Conservation (phyloP, 179 eudicot genomes). For the Actinidia chinensis region DNA sequence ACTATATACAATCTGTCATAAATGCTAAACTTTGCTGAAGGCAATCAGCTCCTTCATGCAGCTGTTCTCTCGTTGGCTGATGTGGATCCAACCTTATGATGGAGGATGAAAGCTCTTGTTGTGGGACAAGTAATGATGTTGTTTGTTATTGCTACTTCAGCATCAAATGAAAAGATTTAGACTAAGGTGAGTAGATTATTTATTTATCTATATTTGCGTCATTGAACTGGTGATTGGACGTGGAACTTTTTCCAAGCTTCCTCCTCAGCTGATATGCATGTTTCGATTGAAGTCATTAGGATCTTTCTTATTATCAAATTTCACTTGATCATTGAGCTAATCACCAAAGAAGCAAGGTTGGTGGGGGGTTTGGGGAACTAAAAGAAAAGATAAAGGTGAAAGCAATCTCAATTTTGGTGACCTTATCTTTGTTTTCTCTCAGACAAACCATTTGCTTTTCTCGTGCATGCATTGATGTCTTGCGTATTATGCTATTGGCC, state of each 20-base stretch:
- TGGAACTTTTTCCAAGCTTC: background rate
- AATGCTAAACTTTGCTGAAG: background rate
- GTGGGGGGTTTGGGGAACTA: too few relatives aligned
- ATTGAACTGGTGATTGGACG: background rate
- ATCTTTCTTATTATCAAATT: background rate
- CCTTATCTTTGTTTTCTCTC: too few relatives aligned
- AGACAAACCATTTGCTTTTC: too few relatives aligned
- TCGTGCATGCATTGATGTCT: too few relatives aligned
- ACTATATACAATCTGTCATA: background rate
- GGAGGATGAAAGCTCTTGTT: slow-evolving; percentile 98
- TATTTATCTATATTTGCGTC: background rate
- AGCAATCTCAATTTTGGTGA: too few relatives aligned
- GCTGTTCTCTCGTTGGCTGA: slow-evolving; percentile 96
- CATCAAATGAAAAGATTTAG: slow-evolving; percentile 81
- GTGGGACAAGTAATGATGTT: slow-evolving; percentile 91
- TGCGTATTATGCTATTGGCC: too few relatives aligned
- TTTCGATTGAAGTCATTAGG: background rate
- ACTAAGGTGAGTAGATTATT: slow-evolving; percentile 50
- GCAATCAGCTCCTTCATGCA: slow-evolving; percentile 32
- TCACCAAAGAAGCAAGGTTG: too few relatives aligned
- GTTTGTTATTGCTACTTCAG: slow-evolving; percentile 91
- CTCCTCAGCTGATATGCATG: background rate
- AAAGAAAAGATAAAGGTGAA: too few relatives aligned
- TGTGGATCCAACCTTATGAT: slow-evolving; percentile 90
- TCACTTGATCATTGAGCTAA: too few relatives aligned